phyloP scores from a whole-genome alignment of 139 green algal species.

The Volvox africanus region DNA sequence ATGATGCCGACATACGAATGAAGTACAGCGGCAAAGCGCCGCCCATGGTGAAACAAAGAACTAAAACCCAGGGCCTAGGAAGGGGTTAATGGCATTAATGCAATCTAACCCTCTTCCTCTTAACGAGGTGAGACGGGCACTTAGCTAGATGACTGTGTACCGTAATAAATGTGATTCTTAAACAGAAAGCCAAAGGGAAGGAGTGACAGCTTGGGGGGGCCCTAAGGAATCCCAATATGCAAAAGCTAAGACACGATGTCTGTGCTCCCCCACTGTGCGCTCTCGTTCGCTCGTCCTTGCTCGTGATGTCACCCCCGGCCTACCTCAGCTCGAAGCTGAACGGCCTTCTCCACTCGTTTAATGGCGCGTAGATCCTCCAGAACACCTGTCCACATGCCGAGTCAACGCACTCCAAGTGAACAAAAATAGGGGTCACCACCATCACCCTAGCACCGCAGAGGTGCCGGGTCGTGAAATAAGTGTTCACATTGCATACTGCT shows the following conservation, averaged over 20 bases:
- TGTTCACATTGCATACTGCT: not conserved
- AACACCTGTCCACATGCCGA: conserved; percentile 18
- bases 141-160: too few species aligned
- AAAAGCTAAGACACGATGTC: not conserved
- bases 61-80: not conserved
- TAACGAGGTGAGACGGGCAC: too few species aligned
- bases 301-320: not conserved
- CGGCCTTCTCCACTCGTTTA: conserved; percentile 45
- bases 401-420: too few species aligned
- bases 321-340: conserved; percentile 44
- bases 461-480: not conserved
- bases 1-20: not conserved
- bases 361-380: conserved; percentile 54
- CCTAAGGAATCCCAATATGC: not conserved
- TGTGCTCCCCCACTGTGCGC: not conserved
- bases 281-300: too few species aligned
- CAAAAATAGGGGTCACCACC: not conserved
- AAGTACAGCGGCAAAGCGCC: not conserved
- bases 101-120: too few species aligned
- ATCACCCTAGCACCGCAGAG: not conserved
- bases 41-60: not conserved
- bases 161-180: too few species aligned
- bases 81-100: too few species aligned
- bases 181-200: too few species aligned
- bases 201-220: not conserved